Evolutionary conservation across 805 yeast species (phyloP).

Genomic region (Candida berthetii): DNA sequence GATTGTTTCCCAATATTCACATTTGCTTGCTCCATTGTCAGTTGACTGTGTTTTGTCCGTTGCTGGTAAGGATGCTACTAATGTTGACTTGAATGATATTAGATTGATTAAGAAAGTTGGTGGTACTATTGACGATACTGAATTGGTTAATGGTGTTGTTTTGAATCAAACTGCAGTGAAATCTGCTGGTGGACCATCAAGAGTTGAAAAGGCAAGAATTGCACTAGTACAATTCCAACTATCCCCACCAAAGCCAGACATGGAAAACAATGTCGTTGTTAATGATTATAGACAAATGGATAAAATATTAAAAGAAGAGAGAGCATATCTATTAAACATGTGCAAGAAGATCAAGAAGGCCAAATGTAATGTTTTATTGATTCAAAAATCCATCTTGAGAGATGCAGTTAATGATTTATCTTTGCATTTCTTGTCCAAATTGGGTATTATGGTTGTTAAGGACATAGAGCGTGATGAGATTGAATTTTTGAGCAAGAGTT

Average conservation of each 20-base stretch:
- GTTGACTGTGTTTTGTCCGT: slow-evolving; percentile 90
- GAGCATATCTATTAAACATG: slow-evolving; percentile 89
- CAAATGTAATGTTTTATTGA: slow-evolving; percentile 83
- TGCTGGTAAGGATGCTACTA: slow-evolving; percentile 49
- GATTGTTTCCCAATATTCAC: slow-evolving; percentile 90
- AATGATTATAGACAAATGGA: slow-evolving; percentile 99
- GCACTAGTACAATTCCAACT: slow-evolving; percentile 82
- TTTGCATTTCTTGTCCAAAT: slow-evolving; percentile 86
- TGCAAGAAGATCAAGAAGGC: slow-evolving; percentile 96
- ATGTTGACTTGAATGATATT: slow-evolving; percentile 84
- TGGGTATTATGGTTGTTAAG: slow-evolving; percentile 89
- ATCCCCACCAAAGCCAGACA: slow-evolving; percentile 89
- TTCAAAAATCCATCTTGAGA: slow-evolving; percentile 88
- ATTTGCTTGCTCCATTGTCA: slow-evolving; percentile 83
- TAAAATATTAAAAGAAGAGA: slow-evolving; percentile 94
- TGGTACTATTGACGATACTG: slow-evolving; percentile 96
- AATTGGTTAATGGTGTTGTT: slow-evolving; percentile 87
- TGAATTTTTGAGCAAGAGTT: slow-evolving; percentile 75
- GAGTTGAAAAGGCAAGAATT: slow-evolving; percentile 93
- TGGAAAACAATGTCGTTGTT: slow-evolving; percentile 96
- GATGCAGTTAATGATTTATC: slow-evolving; percentile 88
- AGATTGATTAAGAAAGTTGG: slow-evolving; percentile 91
- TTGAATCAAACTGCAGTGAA: slow-evolving; percentile 87
- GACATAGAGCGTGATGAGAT: slow-evolving; percentile 98
- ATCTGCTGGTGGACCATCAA: slow-evolving; percentile 89